These are phyloP conservation scores for Pterocarpus macrocarpus DNA, from an alignment of 306 rosid species.

Conservation along the genomic window DNA sequence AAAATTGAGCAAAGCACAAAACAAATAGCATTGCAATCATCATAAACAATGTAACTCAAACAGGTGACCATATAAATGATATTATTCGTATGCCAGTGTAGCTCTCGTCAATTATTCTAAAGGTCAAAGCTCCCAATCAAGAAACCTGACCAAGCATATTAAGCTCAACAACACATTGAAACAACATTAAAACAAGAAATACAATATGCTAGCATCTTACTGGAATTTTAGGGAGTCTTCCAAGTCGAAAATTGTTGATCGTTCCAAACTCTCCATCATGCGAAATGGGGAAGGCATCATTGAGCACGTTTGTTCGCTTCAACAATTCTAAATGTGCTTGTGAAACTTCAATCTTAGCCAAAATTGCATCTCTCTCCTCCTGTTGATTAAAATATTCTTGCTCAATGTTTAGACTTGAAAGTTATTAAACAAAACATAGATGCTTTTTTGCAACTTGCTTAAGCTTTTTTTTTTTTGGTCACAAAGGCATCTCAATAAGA, in stretches of 20 bases:
- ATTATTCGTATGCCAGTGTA: not conserved
- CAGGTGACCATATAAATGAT: slow-evolving; percentile 5
- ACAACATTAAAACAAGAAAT: slow-evolving; percentile 27
- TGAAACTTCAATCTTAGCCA: slow-evolving; percentile 95
- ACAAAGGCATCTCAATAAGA: slow-evolving; percentile 36
- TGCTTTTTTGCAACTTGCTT: slow-evolving; percentile 39
- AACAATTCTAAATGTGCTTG: slow-evolving; percentile 95
- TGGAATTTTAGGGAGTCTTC: slow-evolving; percentile 95
- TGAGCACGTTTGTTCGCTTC: slow-evolving; percentile 92
- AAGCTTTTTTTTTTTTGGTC: slow-evolving; percentile 12
- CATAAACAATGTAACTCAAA: slow-evolving; percentile 31
- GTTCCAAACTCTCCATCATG: slow-evolving; percentile 99
- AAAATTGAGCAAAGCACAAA: slow-evolving; percentile 8
- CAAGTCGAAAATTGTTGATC: slow-evolving; percentile 94
- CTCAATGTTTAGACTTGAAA: slow-evolving; percentile 15
- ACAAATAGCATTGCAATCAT: slow-evolving; percentile 11
- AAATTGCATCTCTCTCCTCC: slow-evolving; percentile 98
- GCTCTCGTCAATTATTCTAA: slow-evolving; percentile 41
- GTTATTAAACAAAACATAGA: not conserved
- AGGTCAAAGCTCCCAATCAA: slow-evolving; percentile 18
- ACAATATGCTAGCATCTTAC: slow-evolving; percentile 60
- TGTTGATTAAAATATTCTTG: slow-evolving; percentile 56
- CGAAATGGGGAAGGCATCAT: slow-evolving; percentile 94
- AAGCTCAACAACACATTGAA: slow-evolving; percentile 30
- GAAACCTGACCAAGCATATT: slow-evolving; percentile 17